These are phyloP conservation scores for Radiomyces spectabilis DNA, from an alignment of 192 early-diverging fungal genomes.

Conservation along the genomic window DNA sequence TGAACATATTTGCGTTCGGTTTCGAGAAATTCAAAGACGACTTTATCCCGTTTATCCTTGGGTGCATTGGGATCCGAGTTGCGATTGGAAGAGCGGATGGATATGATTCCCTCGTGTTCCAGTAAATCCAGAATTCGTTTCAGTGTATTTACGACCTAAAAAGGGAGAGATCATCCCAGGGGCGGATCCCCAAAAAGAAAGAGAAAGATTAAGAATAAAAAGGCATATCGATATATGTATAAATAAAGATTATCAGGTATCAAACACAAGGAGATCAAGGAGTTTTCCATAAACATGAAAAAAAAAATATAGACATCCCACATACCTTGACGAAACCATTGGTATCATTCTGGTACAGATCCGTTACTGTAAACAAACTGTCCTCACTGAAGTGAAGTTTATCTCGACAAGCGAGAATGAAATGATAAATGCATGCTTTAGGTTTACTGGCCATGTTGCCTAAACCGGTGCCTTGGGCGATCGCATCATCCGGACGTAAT, in stretches of 20 bases:
- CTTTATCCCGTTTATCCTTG: conserved; percentile 80
- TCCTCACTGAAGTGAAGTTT: conserved; percentile 68
- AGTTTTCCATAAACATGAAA: background rate
- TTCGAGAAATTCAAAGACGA: conserved; percentile 84
- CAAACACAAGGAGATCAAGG: too few species aligned
- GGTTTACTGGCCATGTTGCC: conserved; percentile 47
- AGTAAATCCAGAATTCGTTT: conserved; percentile 70
- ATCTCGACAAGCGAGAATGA: conserved; percentile 81
- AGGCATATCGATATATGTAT: background rate
- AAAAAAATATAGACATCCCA: background rate
- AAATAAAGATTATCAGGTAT: too few species aligned
- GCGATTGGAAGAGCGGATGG: conserved; percentile 21
- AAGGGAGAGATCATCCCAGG: background rate
- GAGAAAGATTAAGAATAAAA: background rate
- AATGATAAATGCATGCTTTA: conserved; percentile 80
- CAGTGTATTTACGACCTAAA: conserved; percentile 81
- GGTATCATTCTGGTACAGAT: conserved; percentile 90
- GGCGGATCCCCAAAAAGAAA: background rate
- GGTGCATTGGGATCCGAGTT: conserved; percentile 53
- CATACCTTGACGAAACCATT: conserved; percentile 93
- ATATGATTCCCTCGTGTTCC: conserved; percentile 55
- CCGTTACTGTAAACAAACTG: conserved; percentile 73
- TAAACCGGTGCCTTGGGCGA: too few species aligned
- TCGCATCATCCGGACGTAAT: conserved; percentile 47
- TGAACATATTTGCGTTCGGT: conserved; percentile 91